Evolutionary conservation across 2,329 filamentous ascomycete genomes (phyloP), one percentile per base, ranked within the genome.

Genomic region (Microsporum ferrugineum): DNA sequence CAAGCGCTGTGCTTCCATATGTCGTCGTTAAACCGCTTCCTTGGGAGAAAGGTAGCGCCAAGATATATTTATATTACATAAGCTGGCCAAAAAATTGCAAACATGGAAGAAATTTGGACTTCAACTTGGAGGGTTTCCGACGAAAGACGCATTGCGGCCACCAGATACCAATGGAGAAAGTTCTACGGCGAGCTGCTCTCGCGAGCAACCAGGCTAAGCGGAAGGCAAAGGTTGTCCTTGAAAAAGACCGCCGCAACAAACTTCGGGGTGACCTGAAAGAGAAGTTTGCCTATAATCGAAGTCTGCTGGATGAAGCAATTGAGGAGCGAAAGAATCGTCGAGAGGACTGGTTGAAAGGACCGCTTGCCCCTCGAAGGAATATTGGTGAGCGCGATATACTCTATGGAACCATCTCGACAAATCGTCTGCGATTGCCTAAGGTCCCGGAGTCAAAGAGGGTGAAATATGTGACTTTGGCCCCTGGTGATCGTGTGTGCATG

Each of bases 401-500:
- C 31, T 87, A 85, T 69, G 89, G 85, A 64, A 80, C 82, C 34
- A 68, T 87, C 47, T 69, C 72, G 39, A 64, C 71, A 34, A 64
- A 73, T 34, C 60, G 70, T 27, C 67, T 74, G 66, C 67, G 71
- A 58, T 69, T 72, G 38, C 71, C 78, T 34, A 68, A 74, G 29
- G 70, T 79, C 53, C 73, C 76, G 23, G 69, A 75, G 61, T 69
- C 71, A 60, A 69, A 71, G 56, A 71, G 66, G 71, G 73, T 66
- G 60, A 71, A 71, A 67, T 80, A 80, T 72, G 78, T 88, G 63
- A 87, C 84, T 66, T 77, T 91, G 62, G 82, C 80, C 29, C 70
- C 76, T 2, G 85, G 86, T 5, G 94, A 97, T 74, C 83, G 94
- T 63, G 91, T 96, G 36, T 88, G 92, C 59, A 77, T 97, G 62